Evolutionary conservation across 225 moss, liverwort and hornwort genomes (phyloP), one percentile per base, ranked within the genome.

Genomic region (Bryum argenteum): DNA sequence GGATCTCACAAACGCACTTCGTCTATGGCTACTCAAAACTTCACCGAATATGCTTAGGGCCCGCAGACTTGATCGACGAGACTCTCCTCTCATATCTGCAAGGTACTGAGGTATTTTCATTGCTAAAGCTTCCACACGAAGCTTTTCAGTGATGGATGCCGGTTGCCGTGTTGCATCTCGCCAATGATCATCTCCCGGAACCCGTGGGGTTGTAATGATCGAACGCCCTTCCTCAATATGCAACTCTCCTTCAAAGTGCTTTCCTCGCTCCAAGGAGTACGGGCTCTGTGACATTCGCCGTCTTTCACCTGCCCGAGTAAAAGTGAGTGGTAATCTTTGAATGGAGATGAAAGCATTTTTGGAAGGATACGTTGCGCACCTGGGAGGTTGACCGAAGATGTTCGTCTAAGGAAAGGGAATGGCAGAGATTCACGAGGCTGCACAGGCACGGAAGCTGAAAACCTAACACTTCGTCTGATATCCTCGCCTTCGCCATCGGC

Each of bases 51-150:
- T 79, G 71, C 80, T 93, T 52, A 87, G 71, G n/a, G 75, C 80
- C 45, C 71, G 83, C 16, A 87, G 61, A 60, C 73, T 91, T 58
- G 88, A 79, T 15, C 77, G 83, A 15, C 67, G 75, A 17, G 91
- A 96, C 21, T 80, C 81, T 0, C 96, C 90, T 80, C 87, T 80
- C 71, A 93, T 82, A 8, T 76, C 78, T 55, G 73, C 47, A 42
- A 96, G 88, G 54, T 88, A 96, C 28, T 80, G 76, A 8, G 93
- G 96, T 39, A 91, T 77, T 41, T 79, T 54, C 62, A 87, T 82
- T 21, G 75, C 68, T 19, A 84, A 66, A 11, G 77, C 81, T 82
- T 84, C 87, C 5, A 56, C 44, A 52, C 72, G 7, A 61, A 87
- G 81, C 44, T 84, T 87, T 20, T 84, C 40, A 9, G 43, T 74